Evolutionary conservation across 495 filamentous ascomycete genomes (phyloP).

Genomic region (Parmelia sp.): DNA sequence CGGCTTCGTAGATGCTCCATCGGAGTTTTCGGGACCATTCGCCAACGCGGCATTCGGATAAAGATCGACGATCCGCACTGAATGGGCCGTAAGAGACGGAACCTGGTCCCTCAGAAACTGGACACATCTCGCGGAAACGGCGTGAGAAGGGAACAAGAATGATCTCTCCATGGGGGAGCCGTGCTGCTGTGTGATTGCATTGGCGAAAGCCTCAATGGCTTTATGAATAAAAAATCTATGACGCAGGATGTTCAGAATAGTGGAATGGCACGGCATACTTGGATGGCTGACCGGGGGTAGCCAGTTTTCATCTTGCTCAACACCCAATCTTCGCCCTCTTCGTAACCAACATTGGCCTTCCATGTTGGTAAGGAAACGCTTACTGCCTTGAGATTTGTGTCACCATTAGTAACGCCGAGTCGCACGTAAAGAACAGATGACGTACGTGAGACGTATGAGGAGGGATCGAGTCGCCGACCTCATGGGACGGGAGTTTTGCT

Average conservation of each 20-base stretch:
- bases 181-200: conserved; percentile 56
- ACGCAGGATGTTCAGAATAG: neutral
- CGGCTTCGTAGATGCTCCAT: conserved; percentile 21
- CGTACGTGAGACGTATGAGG: conserved; percentile 51
- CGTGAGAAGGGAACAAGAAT: conserved; percentile 70
- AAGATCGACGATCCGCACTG: conserved; percentile 62
- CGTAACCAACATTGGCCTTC: conserved; percentile 83
- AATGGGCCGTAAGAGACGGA: conserved; percentile 37
- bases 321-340: conserved; percentile 86
- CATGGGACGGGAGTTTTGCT: conserved; percentile 1
- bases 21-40: conserved; percentile 28
- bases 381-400: conserved; percentile 58
- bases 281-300: conserved; percentile 64
- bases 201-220: conserved; percentile 66
- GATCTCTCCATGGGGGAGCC: conserved; percentile 59
- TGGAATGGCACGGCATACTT: neutral
- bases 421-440: neutral
- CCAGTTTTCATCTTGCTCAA: conserved; percentile 78
- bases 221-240: conserved; percentile 84
- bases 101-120: conserved; percentile 61
- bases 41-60: conserved; percentile 37
- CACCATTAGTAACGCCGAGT: conserved; percentile 12
- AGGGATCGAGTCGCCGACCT: conserved; percentile 28
- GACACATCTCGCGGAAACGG: conserved; percentile 60
- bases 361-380: conserved; percentile 95